Conservation (phyloP, 2,329 filamentous ascomycete species). For the Stachybotrys echinatus region DNA sequence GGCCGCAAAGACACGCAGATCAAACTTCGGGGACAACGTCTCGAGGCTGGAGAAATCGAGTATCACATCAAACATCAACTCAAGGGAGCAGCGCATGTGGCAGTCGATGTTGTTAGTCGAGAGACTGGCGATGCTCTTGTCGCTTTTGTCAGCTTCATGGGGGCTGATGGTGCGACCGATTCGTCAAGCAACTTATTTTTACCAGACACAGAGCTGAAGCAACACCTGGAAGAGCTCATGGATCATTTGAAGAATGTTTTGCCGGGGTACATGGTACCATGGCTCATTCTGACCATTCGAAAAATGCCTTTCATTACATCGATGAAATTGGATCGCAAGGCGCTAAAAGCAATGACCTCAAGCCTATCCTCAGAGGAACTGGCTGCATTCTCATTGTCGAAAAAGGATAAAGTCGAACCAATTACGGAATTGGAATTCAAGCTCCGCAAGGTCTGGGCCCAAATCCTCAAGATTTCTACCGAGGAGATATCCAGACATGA, state of each 20-base stretch:
- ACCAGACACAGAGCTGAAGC: not conserved
- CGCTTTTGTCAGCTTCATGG: slow-evolving; percentile 24
- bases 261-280: slow-evolving; percentile 11
- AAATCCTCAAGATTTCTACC: slow-evolving; percentile 21
- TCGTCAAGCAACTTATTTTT: not conserved
- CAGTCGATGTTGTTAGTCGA: slow-evolving; percentile 36
- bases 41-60: slow-evolving; percentile 24
- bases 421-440: slow-evolving; percentile 27
- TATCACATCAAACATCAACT: slow-evolving; percentile 4
- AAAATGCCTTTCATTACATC: slow-evolving; percentile 11
- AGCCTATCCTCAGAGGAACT: slow-evolving; percentile 6
- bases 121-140: slow-evolving; percentile 36
- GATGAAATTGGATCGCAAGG: slow-evolving; percentile 10
- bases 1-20: slow-evolving; percentile 25
- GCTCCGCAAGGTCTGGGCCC: slow-evolving; percentile 24
- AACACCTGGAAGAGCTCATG: not conserved
- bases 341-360: not conserved
- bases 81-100: slow-evolving; percentile 6
- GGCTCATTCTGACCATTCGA: slow-evolving; percentile 5
- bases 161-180: not conserved
- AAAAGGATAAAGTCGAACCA: slow-evolving; percentile 9
- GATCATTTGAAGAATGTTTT: slow-evolving; percentile 8
- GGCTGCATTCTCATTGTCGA: not conserved
- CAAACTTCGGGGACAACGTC: slow-evolving; percentile 48
- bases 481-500: slow-evolving; percentile 22